These are phyloP conservation scores for Solanum hybrid DNA, from an alignment of 305 asterid species.

Conservation along the genomic window DNA sequence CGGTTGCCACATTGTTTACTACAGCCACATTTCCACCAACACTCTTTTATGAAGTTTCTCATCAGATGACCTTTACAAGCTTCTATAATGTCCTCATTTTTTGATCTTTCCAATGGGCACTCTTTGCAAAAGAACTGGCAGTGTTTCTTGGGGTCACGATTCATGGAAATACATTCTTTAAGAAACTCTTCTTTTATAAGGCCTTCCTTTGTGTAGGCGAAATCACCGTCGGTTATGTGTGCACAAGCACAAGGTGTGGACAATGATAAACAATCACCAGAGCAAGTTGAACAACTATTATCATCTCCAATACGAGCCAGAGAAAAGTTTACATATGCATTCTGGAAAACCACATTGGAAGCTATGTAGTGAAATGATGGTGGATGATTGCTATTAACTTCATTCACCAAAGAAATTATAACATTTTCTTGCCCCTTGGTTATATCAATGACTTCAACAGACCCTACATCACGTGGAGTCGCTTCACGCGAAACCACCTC, in stretches of 20 bases:
- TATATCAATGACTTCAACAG: slow-evolving; percentile 46
- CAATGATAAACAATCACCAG: slow-evolving; percentile 61
- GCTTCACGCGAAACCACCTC: slow-evolving; percentile 23
- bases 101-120: slow-evolving; percentile 83
- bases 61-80: slow-evolving; percentile 86
- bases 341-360: slow-evolving; percentile 55
- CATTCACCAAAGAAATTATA: slow-evolving; percentile 50
- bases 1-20: slow-evolving; percentile 75
- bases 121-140: slow-evolving; percentile 60
- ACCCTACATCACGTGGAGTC: slow-evolving; percentile 20
- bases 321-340: slow-evolving; percentile 55
- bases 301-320: slow-evolving; percentile 70
- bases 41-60: slow-evolving; percentile 76
- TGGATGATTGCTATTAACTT: slow-evolving; percentile 38
- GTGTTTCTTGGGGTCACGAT: slow-evolving; percentile 61
- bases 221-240: slow-evolving; percentile 58
- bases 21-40: slow-evolving; percentile 97
- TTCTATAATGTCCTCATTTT: slow-evolving; percentile 40
- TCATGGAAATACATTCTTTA: slow-evolving; percentile 65
- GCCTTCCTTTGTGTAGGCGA: slow-evolving; percentile 77
- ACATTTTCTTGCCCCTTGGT: slow-evolving; percentile 84
- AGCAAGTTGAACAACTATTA: slow-evolving; percentile 54
- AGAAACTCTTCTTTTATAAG: slow-evolving; percentile 68
- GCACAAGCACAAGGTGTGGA: slow-evolving; percentile 69
- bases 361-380: slow-evolving; percentile 77